A percentile compares a stretch with the other conserved stretches of the same genome.
phyloP scores from a whole-genome alignment of 2,329 filamentous ascomycete species.

The Rugonectria rugulosa region DNA sequence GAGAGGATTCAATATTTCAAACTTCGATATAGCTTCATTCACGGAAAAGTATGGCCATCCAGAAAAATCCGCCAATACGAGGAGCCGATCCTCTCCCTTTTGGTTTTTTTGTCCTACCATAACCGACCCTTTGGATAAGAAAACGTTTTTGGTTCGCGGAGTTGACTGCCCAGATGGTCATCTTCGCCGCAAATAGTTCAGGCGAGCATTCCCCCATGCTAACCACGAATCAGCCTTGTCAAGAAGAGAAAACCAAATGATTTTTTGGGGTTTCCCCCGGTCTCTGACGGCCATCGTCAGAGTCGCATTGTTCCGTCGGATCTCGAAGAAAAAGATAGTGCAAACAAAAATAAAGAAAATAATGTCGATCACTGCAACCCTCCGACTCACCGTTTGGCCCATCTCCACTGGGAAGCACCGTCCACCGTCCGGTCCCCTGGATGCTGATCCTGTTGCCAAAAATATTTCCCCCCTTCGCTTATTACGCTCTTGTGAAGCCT shows the following conservation, averaged over 20 bases:
- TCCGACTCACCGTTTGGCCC: conserved; percentile 10
- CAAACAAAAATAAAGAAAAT: background rate
- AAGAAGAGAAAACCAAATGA: no score
- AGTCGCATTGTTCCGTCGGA: conserved; percentile 18
- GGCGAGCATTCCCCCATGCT: background rate
- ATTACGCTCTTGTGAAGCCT: no score
- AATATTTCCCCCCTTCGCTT: background rate
- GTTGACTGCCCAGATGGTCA: background rate
- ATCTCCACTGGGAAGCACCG: conserved; percentile 7
- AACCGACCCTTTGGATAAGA: no score
- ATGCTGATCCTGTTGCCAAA: conserved; percentile 18
- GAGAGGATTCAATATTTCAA: background rate
- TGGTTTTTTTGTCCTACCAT: no score
- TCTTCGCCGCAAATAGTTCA: background rate
- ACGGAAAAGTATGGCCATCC: no score
- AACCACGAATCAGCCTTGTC: conserved; percentile 2
- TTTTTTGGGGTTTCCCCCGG: no score
- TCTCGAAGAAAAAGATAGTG: background rate
- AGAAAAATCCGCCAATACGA: no score
- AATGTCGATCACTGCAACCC: conserved; percentile 9
- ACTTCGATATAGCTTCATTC: background rate
- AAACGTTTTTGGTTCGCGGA: no score
- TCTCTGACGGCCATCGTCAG: conserved; percentile 6
- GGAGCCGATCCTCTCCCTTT: no score
- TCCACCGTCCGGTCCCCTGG: background rate